Base-by-base conservation (phyloP, 2,329 filamentous ascomycete genomes). In the Zymoseptoria pseudotritici region DNA sequence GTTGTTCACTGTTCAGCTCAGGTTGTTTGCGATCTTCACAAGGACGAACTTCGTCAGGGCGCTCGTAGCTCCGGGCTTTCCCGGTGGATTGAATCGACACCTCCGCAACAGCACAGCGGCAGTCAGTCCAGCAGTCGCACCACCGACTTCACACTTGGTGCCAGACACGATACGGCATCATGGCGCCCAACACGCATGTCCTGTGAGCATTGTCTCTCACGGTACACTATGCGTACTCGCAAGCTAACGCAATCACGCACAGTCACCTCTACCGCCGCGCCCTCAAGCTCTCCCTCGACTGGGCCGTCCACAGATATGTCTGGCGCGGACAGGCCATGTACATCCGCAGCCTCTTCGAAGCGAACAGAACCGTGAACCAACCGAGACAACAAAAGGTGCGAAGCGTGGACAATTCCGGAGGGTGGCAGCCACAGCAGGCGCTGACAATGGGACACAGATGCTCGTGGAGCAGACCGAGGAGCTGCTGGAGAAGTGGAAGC, bases 281-380 rank as follows among this genome's bases (percentile, higher is more conserved):
- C 24, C 78, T 99, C 73, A 97, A 97, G 82, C 86, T 97, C 66
- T 84, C 94, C 50, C 86, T 97, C 66, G 91, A 97, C 80, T 99
- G 94, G 94, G 86, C 91, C 60, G 91, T 97, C 64, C 90, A 97
- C 74, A 85, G 94, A 67, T 86, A 93, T 71, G 79, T 97, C 63
- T 99, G 94, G 93, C 88, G 94, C 70, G 92, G 93, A 63, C 94
- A 97, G 77, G 94, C 94, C 31, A 80, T 97, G 65, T 97, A 99
- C 76, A 96, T 99, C 70, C 88, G 94, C 70, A 91, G 89, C 46
- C 83, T 97, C 13, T 99, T 97, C 73, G 94, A 99, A 75, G 91
- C 91, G 60, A 97, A 99, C 77, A 90, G 86, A 74, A 81, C 91
- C 73, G 81, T 97, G 62, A 85, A 83, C 60, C 90, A 97, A 72